Base-by-base conservation (phyloP, 495 filamentous ascomycete genomes). In the Cladorrhinum samala region DNA sequence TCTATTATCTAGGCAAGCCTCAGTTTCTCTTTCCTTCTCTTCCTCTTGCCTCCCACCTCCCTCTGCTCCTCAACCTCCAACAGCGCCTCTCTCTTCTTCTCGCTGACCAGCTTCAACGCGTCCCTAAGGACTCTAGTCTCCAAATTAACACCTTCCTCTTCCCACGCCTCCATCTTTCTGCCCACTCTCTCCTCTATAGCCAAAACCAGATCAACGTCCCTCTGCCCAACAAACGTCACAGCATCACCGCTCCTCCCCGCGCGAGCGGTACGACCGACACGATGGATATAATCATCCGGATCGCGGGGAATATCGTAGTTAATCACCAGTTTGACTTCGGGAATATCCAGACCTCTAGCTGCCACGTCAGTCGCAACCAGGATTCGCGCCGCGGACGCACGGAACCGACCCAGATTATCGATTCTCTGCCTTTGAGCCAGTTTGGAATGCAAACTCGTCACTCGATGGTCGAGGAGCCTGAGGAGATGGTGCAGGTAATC, bases 231-330 rank as follows among this genome's bases (percentile, higher is more conserved):
- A 52, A 99, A 78, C 13, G 90, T 96, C 14, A 96, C 83, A 2
- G 85, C 83, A 52, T 89, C 84, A 63, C 93, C 93, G 21, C 68
- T 72, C 40, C 87, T 78, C 0, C 94, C 93, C 6, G 93, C 93
- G 77, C 93, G 82, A 7, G 94, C 93, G 9, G 93, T 99, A 61
- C 93, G 85, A 62, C 93, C 93, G 49, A 95, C 91, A 18, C 93
- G 85, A 70, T 99, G 93, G 54, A 99, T 89, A 60, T 97, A 99
- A 66, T 96, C 94, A 66, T 96, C 93, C 30, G 93, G 91, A 65
- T 96, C 89, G 2, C 92, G 83, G 1, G 93, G 93, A 16, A 99
- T 83, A 62, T 97, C 94, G 64, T 88, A 97, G 66, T 99, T 97
- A 46, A 99, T 72, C 7, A 99, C 92, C 9, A 97, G 68, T 48